Evolutionary conservation across 2,329 filamentous ascomycete genomes (phyloP).

Genomic region (Diplodia intermedia): DNA sequence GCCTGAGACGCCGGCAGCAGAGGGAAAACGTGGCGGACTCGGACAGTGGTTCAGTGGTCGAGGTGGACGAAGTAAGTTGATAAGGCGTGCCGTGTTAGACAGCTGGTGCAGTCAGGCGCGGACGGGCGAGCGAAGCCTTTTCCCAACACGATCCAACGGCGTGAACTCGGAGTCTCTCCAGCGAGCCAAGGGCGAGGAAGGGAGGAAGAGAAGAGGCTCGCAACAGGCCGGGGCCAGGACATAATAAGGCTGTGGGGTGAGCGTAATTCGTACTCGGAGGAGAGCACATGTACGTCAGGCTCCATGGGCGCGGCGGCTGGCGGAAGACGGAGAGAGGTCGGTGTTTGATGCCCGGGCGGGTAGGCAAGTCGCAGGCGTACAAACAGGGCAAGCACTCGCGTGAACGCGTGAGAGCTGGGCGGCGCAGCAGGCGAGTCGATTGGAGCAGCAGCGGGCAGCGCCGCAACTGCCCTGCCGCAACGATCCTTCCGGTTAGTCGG

Average conservation of each 20-base stretch:
- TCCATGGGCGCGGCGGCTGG: background rate
- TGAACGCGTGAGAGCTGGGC: conserved; percentile 9
- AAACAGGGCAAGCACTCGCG: conserved; percentile 21
- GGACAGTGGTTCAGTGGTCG: background rate
- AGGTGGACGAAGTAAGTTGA: conserved; percentile 1
- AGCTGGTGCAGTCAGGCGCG: conserved; percentile 1
- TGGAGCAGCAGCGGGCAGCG: background rate
- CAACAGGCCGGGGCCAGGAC: background rate
- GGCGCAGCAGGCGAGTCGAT: background rate
- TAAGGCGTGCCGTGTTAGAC: background rate
- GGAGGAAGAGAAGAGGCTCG: background rate
- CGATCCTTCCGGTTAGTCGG: conserved; percentile 25
- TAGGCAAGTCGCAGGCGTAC: background rate
- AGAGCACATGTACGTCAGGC: conserved; percentile 3
- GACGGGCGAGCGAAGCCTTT: background rate
- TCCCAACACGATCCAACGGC: background rate
- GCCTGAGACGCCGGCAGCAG: background rate
- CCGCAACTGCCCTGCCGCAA: background rate
- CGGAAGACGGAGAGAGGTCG: background rate
- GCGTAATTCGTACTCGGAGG: conserved; percentile 9
- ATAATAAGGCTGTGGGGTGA: conserved; percentile 7
- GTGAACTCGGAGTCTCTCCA: background rate
- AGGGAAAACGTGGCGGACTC: background rate
- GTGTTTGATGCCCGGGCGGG: conserved; percentile 1
- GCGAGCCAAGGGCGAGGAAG: background rate